Evolutionary conservation across 441 rosid genomes (phyloP), one percentile per base, ranked within the genome.

Genomic region (Gossypium laxum): DNA sequence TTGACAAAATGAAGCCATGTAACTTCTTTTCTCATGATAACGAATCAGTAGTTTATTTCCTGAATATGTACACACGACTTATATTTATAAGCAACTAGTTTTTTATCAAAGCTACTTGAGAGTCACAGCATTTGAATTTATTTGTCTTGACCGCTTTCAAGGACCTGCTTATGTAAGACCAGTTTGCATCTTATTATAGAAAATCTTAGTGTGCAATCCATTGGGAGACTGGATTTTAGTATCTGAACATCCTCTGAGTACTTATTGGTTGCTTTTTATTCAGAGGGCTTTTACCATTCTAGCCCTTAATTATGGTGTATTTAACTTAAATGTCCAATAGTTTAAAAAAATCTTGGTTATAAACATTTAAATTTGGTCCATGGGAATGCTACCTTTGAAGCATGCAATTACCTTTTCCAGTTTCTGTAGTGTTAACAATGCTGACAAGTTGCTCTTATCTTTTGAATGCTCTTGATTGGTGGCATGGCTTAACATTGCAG

Each of bases 401-500:
- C 59, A 48, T 50, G 15, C 12, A 26, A 26, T 28, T 17, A 14
- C 47, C 0, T 2, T 41, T 64, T 41, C 21, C 41, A 19, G 56
- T 77, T 24, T 76, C 52, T 73, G 18, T 63, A 47, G 30, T 50
- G 19, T 45, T 59, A 48, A 30, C 52, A 76, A 76, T 34, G 70
- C 86, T 85, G 78, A 87, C 77, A 30, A 48, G 57, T 70, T 85
- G 19, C 43, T 79, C 2, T 77, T 77, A 80, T 76, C 73, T 72
- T 69, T 76, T 75, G 68, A 73, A 48, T 84, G 48, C 60, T 55
- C 75, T 72, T 79, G 62, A 64, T 75, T 41, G 64, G 74, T 63
- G 82, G 87, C 75, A 57, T 69, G 62, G 21, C 18, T 1, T 19
- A 55, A 55, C 74, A 54, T 71, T 80, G 77, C 91, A 94, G 99